phyloP scores from a whole-genome alignment of 768 basidiomycete species.

The Fomitopsis pulvina region DNA sequence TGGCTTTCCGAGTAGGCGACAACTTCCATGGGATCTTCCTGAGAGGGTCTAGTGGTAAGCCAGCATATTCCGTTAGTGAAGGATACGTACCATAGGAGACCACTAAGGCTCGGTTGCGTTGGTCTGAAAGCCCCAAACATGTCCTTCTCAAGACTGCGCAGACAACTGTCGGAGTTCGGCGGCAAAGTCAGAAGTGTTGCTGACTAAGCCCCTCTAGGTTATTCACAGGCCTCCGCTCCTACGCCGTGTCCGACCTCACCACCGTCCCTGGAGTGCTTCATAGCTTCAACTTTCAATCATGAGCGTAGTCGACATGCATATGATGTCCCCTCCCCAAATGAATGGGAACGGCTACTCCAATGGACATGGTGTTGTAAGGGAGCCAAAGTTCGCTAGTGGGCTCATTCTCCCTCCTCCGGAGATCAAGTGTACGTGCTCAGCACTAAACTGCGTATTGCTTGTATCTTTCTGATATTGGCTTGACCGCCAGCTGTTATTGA shows the following conservation, averaged over 20 bases:
- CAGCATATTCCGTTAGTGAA: background rate
- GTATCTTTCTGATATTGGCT: no score
- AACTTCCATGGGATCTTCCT: conserved; percentile 97
- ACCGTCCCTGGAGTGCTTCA: conserved; percentile 16
- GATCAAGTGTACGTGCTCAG: conserved; percentile 86
- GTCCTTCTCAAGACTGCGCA: conserved; percentile 7
- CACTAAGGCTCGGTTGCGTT: conserved; percentile 57
- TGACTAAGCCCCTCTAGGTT: conserved; percentile 17
- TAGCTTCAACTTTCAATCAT: conserved; percentile 9
- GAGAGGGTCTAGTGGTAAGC: background rate
- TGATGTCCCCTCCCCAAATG: conserved; percentile 19
- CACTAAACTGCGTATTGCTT: background rate
- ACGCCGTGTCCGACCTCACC: background rate
- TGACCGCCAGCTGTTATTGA: conserved; percentile 93
- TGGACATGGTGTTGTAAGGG: conserved; percentile 32
- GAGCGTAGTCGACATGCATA: conserved; percentile 43
- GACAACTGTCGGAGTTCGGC: conserved; percentile 1
- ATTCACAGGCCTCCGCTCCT: background rate
- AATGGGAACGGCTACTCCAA: conserved; percentile 40
- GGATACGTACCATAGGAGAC: conserved; percentile 73
- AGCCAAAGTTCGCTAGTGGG: conserved; percentile 60
- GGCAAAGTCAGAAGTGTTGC: conserved; percentile 13
- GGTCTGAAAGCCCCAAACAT: conserved; percentile 90
- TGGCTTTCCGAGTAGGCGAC: conserved; percentile 87
- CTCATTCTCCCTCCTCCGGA: conserved; percentile 95